These are phyloP conservation scores for Craspedostauros australis DNA, from an alignment of 108 stramenopile genomes.

Conservation along the genomic window DNA sequence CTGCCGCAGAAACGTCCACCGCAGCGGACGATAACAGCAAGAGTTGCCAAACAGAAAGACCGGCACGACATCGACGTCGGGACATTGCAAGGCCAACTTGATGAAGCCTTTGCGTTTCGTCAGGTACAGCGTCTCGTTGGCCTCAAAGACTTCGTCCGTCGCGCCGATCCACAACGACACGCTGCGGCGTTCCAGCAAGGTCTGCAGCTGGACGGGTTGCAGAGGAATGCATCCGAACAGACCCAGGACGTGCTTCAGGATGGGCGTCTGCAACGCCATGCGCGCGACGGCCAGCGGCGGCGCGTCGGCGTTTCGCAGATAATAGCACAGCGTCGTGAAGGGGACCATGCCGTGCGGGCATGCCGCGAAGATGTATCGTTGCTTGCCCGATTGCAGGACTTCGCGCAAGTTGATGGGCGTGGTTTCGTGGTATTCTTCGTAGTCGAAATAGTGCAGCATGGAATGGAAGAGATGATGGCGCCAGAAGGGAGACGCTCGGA, in stretches of 20 bases:
- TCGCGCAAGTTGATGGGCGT: slow-evolving; percentile 26
- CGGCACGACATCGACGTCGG: slow-evolving; percentile 71
- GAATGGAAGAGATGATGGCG: too few relatives aligned
- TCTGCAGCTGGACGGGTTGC: slow-evolving; percentile 22
- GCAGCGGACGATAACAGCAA: slow-evolving; percentile 42
- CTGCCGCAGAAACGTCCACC: slow-evolving; percentile 38
- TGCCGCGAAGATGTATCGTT: slow-evolving; percentile 16
- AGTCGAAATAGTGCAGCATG: slow-evolving; percentile 66
- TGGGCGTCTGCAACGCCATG: slow-evolving; percentile 26
- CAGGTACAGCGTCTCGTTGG: slow-evolving; percentile 57
- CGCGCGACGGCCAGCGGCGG: slow-evolving; percentile 32
- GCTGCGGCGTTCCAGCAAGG: too few relatives aligned
- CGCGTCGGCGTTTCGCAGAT: not conserved
- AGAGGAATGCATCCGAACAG: slow-evolving; percentile 61
- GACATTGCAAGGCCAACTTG: slow-evolving; percentile 66
- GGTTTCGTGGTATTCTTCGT: slow-evolving; percentile 39
- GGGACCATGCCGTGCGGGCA: slow-evolving; percentile 70
- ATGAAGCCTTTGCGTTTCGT: slow-evolving; percentile 75
- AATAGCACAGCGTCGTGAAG: too few relatives aligned
- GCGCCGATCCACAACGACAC: slow-evolving; percentile 82
- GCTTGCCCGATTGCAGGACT: slow-evolving; percentile 10
- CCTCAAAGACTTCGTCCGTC: slow-evolving; percentile 78
- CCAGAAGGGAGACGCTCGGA: too few relatives aligned
- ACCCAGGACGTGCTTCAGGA: slow-evolving; percentile 73
- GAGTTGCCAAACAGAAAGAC: slow-evolving; percentile 83